These are phyloP conservation scores for Alternaria triticimaculans DNA, from an alignment of 2,329 filamentous ascomycete species.

Conservation along the genomic window DNA sequence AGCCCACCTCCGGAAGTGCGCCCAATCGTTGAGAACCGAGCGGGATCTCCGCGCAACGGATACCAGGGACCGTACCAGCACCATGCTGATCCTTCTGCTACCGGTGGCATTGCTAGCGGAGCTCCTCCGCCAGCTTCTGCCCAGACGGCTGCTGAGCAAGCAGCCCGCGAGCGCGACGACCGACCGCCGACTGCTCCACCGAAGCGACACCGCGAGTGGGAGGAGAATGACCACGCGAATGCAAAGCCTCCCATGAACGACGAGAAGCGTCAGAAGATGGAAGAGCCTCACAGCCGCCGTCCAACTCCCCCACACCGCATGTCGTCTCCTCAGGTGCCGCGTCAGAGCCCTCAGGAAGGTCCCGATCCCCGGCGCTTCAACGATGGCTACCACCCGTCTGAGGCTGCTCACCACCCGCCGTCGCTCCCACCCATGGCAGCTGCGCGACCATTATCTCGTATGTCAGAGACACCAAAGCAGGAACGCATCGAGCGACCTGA, in stretches of 20 bases:
- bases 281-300: slow-evolving; percentile 81
- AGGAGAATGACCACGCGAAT: slow-evolving; percentile 71
- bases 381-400: slow-evolving; percentile 88
- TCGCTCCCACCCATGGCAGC: slow-evolving; percentile 60
- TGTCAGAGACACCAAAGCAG: slow-evolving; percentile 51
- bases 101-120: slow-evolving; percentile 70
- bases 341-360: slow-evolving; percentile 73
- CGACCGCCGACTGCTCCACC: slow-evolving; percentile 75
- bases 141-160: slow-evolving; percentile 71
- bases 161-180: slow-evolving; percentile 70
- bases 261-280: slow-evolving; percentile 83
- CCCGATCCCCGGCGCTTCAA: slow-evolving; percentile 69
- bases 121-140: slow-evolving; percentile 71
- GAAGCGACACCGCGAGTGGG: slow-evolving; percentile 93
- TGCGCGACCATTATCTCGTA: slow-evolving; percentile 59
- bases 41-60: slow-evolving; percentile 87
- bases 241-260: slow-evolving; percentile 87
- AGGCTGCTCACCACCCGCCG: slow-evolving; percentile 85
- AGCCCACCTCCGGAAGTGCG: slow-evolving; percentile 86
- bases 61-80: slow-evolving; percentile 85
- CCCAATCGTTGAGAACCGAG: slow-evolving; percentile 80
- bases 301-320: slow-evolving; percentile 56
- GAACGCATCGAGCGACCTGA: slow-evolving; percentile 53
- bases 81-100: slow-evolving; percentile 68
- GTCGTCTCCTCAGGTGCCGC: slow-evolving; percentile 66